Evolutionary conservation across 108 stramenopile genomes (phyloP).

Genomic region (Cylindrotheca fusiformis): DNA sequence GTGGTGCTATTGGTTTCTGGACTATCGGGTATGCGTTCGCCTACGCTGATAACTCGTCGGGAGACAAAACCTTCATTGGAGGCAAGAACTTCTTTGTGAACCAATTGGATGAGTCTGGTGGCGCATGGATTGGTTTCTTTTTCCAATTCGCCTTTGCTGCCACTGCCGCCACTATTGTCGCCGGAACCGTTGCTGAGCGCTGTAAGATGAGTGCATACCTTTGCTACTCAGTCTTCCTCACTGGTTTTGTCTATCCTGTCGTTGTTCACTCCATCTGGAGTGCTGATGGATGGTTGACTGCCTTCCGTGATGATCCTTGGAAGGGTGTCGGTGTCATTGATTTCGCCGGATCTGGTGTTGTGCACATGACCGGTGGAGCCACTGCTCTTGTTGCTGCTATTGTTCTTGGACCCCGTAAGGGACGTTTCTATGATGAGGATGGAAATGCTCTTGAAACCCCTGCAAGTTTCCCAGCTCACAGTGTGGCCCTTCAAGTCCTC

Average conservation of each 20-base stretch:
- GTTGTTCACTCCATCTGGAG: slow-evolving; percentile 85
- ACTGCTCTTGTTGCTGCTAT: slow-evolving; percentile 84
- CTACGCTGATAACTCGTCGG: slow-evolving; percentile 46
- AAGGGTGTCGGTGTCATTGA: slow-evolving; percentile 80
- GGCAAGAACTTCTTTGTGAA: slow-evolving; percentile 54
- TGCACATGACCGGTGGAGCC: slow-evolving; percentile 91
- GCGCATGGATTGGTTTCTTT: slow-evolving; percentile 45
- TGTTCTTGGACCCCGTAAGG: slow-evolving; percentile 82
- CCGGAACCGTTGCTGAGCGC: slow-evolving; percentile 78
- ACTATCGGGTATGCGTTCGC: slow-evolving; percentile 82
- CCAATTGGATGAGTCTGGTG: slow-evolving; percentile 10
- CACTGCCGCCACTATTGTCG: slow-evolving; percentile 81
- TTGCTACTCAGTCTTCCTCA: slow-evolving; percentile 78
- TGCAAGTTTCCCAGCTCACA: slow-evolving; percentile 62
- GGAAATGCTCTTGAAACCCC: slow-evolving; percentile 72
- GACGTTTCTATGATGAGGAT: slow-evolving; percentile 83
- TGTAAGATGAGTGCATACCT: slow-evolving; percentile 77
- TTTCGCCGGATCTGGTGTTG: slow-evolving; percentile 93
- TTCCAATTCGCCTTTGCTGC: slow-evolving; percentile 77
- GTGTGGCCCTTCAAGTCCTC: slow-evolving; percentile 70
- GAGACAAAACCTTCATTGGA: slow-evolving; percentile 62
- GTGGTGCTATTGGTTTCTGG: slow-evolving; percentile 86
- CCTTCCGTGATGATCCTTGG: slow-evolving; percentile 51
- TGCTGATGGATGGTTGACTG: slow-evolving; percentile 60
- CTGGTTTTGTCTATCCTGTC: slow-evolving; percentile 88